A percentile compares a stretch with the other conserved stretches of the same genome.
Evolutionary conservation across 1,284 basidiomycete species (phyloP).

Genomic region (Leccinum pallidistipes): DNA sequence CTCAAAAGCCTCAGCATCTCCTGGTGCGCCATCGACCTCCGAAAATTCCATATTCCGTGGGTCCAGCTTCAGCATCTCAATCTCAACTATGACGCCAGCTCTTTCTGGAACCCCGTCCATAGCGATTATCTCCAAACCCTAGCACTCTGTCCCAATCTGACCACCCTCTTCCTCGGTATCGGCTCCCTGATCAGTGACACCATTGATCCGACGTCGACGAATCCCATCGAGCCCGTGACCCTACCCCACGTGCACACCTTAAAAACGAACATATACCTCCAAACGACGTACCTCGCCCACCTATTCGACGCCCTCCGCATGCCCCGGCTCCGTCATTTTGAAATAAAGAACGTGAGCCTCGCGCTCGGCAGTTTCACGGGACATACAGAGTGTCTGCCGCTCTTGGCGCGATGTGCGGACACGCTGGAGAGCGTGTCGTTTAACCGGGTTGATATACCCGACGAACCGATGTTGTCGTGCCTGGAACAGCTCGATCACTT

Average conservation of each 20-base stretch:
- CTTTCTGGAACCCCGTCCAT: constrained; percentile 33
- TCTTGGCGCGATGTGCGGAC: constrained; percentile 28
- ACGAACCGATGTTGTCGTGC: constrained; percentile 23
- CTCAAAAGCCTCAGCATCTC: constrained; percentile 31
- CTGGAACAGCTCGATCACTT: constrained; percentile 22
- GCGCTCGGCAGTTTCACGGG: constrained; percentile 27
- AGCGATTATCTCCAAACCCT: constrained; percentile 32
- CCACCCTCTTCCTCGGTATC: constrained; percentile 29
- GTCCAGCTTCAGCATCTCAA: constrained; percentile 29
- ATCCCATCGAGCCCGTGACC: constrained; percentile 22
- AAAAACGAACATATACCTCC: constrained; percentile 27
- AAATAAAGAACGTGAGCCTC: constrained; percentile 30
- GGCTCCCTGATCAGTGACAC: constrained; percentile 18
- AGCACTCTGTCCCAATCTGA: constrained; percentile 28
- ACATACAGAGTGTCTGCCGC: constrained; percentile 30
- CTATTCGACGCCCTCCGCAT: constrained; percentile 30
- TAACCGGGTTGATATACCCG: constrained; percentile 26
- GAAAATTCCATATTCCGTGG: constrained; percentile 33
- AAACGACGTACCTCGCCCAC: constrained; percentile 26
- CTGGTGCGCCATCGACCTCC: constrained; percentile 32
- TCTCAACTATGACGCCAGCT: constrained; percentile 30
- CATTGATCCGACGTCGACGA: constrained; percentile 5
- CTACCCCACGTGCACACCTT: constrained; percentile 31
- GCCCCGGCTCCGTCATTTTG: constrained; percentile 28
- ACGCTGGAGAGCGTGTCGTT: constrained; percentile 33